These are phyloP conservation scores for Nicotiana rustica DNA, from an alignment of 305 asterid genomes.

Conservation along the genomic window DNA sequence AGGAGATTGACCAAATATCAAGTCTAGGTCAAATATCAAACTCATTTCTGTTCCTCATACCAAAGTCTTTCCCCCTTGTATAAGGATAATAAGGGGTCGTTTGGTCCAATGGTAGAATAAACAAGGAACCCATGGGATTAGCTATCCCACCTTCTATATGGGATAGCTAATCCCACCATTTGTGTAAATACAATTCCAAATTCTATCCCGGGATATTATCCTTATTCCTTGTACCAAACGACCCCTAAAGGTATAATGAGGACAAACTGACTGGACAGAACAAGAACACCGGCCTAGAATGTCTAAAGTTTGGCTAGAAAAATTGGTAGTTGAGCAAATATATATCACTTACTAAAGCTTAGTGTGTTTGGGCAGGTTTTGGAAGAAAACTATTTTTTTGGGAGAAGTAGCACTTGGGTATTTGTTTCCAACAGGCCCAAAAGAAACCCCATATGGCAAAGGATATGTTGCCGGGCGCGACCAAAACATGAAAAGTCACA, in stretches of 20 bases:
- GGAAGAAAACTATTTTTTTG: neutral
- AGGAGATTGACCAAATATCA: conserved; percentile 27
- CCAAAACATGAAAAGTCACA: conserved; percentile 19
- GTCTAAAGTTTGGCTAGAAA: neutral
- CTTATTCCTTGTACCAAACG: too few species aligned
- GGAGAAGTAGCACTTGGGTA: neutral
- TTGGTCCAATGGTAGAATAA: too few species aligned
- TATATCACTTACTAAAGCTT: neutral
- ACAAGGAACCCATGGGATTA: too few species aligned
- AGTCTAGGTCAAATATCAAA: conserved; percentile 3
- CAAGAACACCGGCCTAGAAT: neutral
- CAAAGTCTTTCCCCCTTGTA: neutral
- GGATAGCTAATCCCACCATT: too few species aligned
- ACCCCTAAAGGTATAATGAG: neutral
- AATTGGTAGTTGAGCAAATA: neutral
- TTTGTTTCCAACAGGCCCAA: neutral
- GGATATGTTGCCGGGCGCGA: neutral
- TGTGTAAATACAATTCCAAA: too few species aligned
- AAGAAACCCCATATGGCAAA: neutral
- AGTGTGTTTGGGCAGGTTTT: neutral
- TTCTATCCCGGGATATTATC: too few species aligned
- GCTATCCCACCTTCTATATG: too few species aligned
- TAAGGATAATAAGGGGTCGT: neutral
- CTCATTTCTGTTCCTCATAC: neutral
- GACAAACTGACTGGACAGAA: neutral